Evolutionary conservation across 1,139 yeast species (phyloP), one percentile per base, ranked within the genome.

Genomic region (Geotrichum cucujoidarum): DNA sequence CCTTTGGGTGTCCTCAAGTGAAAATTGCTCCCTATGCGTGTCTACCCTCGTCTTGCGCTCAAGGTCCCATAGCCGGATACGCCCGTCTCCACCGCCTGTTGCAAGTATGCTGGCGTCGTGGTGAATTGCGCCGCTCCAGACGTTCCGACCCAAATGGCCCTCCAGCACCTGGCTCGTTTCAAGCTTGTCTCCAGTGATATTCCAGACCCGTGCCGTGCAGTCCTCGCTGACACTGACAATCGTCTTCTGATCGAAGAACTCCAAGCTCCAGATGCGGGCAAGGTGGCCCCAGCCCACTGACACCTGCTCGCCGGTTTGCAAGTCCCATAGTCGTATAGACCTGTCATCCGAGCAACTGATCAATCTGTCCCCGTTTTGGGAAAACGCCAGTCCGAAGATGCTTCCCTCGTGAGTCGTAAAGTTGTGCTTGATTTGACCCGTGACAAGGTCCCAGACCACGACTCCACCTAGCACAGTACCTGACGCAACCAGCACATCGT

Each of bases 211-310:
- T n/a, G 87, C 77, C 0, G 95, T 83, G 58, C 94, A 80, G 65
- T 92, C 98, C 64, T 92, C 98, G 8, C 96, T 89, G 13, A 81
- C 80, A 66, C 95, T 83, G 24, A 77, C 69, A 1, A 83, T 61
- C 11, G 64, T 60, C 1, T 59, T 55, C 36, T 67, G 62, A 6
- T 63, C 54, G 53, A 72, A 76, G 63, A 89, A 88, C 39, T 73
- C 73, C 47, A 92, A 71, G 38, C 77, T 77, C 98, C 98, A 92
- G 38, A 92, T 89, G 61, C 98, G 76, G 0, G 97, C 90, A 2
- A 86, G 83, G 63, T 92, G 98, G 14, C 97, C 97, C 97, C 97
- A 92, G 0, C 96, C 97, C 34, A 81, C 77, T 1, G 92, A 83
- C 32, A 85, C 56, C 29, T 81, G 67, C 6, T 68, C 57, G 0